phyloP scores from a whole-genome alignment of 768 basidiomycete genomes.

The Filobasidium wieringae region DNA sequence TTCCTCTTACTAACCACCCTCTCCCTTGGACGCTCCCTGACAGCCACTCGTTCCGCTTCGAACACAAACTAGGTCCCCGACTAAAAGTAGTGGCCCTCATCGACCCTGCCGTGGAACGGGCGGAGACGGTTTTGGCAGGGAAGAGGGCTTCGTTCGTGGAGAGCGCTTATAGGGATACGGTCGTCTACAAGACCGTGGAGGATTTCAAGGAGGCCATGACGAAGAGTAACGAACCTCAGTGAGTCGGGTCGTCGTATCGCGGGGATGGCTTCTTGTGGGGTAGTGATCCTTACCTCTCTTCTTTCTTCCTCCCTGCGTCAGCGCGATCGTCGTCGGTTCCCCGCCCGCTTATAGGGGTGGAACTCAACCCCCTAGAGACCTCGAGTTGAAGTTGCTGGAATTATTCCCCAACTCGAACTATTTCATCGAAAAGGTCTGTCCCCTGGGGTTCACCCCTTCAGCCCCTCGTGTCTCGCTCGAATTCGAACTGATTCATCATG shows the following conservation, averaged over 20 bases:
- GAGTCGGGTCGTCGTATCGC: conserved; percentile 11
- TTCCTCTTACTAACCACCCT: neutral
- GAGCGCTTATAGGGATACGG: conserved; percentile 79
- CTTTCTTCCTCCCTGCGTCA: neutral
- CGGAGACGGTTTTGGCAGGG: conserved; percentile 62
- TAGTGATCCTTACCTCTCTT: neutral
- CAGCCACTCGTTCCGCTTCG: conserved; percentile 44
- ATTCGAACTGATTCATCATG: neutral
- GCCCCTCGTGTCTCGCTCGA: no score
- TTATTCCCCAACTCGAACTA: conserved; percentile 76
- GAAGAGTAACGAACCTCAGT: conserved; percentile 52
- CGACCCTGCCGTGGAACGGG: conserved; percentile 77
- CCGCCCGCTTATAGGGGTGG: conserved; percentile 90
- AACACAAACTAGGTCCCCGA: conserved; percentile 80
- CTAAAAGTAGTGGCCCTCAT: conserved; percentile 92
- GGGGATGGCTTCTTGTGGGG: neutral
- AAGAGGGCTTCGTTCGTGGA: conserved; percentile 89
- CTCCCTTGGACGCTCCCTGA: conserved; percentile 7
- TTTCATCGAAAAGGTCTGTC: conserved; percentile 65
- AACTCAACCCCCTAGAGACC: conserved; percentile 59
- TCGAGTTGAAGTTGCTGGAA: conserved; percentile 77
- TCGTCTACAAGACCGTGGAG: conserved; percentile 69
- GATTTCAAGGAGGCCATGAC: conserved; percentile 63
- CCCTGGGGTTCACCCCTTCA: neutral
- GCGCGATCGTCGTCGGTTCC: conserved; percentile 75